Evolutionary conservation across 768 basidiomycete genomes (phyloP).

Genomic region (Crucibulum laeve): DNA sequence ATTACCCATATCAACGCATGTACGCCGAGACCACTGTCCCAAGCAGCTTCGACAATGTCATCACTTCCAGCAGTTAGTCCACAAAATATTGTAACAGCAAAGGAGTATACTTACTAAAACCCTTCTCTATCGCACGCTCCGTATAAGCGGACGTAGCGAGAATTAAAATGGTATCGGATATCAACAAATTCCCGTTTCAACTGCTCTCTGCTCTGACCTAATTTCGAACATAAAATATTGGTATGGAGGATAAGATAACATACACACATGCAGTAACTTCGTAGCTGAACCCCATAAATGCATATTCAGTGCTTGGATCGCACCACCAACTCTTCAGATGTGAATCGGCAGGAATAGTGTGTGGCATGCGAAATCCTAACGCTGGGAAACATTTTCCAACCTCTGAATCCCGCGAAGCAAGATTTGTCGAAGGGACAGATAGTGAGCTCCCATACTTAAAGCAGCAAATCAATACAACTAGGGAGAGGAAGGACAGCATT

Average conservation of each 20-base stretch:
- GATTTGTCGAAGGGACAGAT: too few relatives aligned
- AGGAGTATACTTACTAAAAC: constrained; percentile 28
- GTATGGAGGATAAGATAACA: background rate
- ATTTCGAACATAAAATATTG: background rate
- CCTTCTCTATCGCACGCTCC: constrained; percentile 29
- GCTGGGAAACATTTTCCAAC: constrained; percentile 23
- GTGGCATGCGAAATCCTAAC: constrained; percentile 44
- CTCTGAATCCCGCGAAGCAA: background rate
- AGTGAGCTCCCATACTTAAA: too few relatives aligned
- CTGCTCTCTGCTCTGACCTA: constrained; percentile 44
- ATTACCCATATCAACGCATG: constrained; percentile 61
- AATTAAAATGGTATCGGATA: constrained; percentile 45
- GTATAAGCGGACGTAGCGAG: constrained; percentile 50
- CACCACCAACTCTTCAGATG: constrained; percentile 50
- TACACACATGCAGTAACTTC: constrained; percentile 52
- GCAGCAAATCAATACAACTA: background rate
- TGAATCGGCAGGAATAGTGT: constrained; percentile 22
- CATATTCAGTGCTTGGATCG: constrained; percentile 47
- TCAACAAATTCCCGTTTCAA: constrained; percentile 47
- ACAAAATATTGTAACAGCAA: background rate
- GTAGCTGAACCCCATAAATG: constrained; percentile 64
- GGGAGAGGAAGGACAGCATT: background rate
- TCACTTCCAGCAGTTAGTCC: constrained; percentile 20
- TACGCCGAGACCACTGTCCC: constrained; percentile 45
- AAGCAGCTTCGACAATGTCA: constrained; percentile 53